Conservation (phyloP, 1,284 basidiomycete genomes). For the Trichosporon sp. region DNA sequence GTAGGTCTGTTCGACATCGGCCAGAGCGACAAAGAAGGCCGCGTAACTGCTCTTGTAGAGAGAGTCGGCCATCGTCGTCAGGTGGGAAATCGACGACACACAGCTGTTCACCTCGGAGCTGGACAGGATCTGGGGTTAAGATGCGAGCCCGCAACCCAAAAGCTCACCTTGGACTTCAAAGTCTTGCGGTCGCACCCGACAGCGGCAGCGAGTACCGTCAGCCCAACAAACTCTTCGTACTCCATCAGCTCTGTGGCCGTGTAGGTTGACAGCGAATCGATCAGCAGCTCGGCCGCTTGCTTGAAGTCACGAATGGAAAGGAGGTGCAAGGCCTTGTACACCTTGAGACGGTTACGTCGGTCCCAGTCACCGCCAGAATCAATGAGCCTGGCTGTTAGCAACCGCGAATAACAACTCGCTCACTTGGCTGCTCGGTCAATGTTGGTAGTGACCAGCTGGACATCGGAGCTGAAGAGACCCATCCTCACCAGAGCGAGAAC, state of each 20-base stretch:
- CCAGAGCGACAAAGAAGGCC: conserved; percentile 88
- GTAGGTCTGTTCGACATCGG: conserved; percentile 82
- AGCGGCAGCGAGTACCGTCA: conserved; percentile 79
- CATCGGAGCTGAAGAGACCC: conserved; percentile 88
- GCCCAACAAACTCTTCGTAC: conserved; percentile 88
- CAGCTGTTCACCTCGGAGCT: conserved; percentile 62
- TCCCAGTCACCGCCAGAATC: conserved; percentile 99
- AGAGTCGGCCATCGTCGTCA: conserved; percentile 60
- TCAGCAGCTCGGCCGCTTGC: conserved; percentile 74
- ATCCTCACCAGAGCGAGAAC: conserved; percentile 85
- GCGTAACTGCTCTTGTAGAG: conserved; percentile 93
- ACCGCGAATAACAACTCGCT: conserved; percentile 43
- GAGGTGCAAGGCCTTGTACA: conserved; percentile 85
- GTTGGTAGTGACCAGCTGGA: conserved; percentile 70
- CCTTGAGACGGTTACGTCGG: conserved; percentile 91
- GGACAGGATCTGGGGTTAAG: conserved; percentile 58
- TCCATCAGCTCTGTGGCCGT: conserved; percentile 87
- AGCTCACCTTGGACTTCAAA: conserved; percentile 83
- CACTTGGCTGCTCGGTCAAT: conserved; percentile 82
- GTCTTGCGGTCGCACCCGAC: conserved; percentile 80
- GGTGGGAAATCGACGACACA: conserved; percentile 58
- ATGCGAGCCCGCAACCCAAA: no score
- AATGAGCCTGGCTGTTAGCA: conserved; percentile 66
- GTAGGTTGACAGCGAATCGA: conserved; percentile 91
- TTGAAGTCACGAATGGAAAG: conserved; percentile 77